Evolutionary conservation across 176 grass and related monocot species (phyloP), one percentile per base, ranked within the genome.

Genomic region (Pontederia paniculata): DNA sequence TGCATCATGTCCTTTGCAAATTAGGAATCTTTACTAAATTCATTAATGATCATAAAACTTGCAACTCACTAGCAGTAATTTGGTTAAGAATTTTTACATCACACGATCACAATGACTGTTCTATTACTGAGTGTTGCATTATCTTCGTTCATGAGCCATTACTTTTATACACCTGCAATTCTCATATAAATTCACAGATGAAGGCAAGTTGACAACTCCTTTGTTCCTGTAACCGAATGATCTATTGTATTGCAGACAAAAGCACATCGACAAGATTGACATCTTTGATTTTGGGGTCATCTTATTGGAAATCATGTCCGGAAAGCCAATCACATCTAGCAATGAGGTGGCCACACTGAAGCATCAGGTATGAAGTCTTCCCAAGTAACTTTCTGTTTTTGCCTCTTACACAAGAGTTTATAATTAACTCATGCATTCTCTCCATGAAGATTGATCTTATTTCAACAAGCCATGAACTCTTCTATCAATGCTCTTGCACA

Each of bases 241-340:
- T n/a, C n/a, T n/a, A 13, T 5, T 2, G n/a, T 23, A 44, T 67
- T 80, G n/a, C 77, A 98, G 93, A 44, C 28, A 60, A 5, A 72
- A 66, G 42, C 46, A 82, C 23, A 43, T 69, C 19, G 86, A 91
- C 31, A 98, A 91, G 69, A 60, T 69, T 0, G 87, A 98, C 22
- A 73, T 98, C 28, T 82, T 82, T 12, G 93, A 98, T 57, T 84
- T 98, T 10, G 93, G 86, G 41, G 77, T 88, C 50, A 81, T 98
- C 52, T 65, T 98, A 45, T 74, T 98, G 16, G 93, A 98, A 76
- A 63, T 98, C 71, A 70, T 98, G 31, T 91, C 74, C 1, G 93
- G 93, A 68, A 91, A 74, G 66, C 78, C 93, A 9, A 79, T 98
- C 69, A 83, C 74, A 23, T 88, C 83, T 25, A 53, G 82, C 22